Base-by-base conservation (phyloP, 1,139 yeast genomes). In the Magnusiomyces sp. region DNA sequence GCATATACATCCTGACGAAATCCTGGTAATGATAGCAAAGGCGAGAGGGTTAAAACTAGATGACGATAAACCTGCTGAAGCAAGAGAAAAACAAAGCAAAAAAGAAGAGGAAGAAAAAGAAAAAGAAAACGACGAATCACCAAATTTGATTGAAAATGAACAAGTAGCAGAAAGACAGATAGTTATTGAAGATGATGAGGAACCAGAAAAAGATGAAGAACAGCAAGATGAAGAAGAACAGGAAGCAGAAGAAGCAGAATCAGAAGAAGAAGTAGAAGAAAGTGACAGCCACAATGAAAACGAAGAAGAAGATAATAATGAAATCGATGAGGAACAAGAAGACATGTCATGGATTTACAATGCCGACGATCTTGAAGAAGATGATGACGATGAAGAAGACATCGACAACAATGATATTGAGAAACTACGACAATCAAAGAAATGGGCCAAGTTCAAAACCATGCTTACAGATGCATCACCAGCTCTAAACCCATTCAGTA, bases 11-110 rank as follows among this genome's bases (percentile, higher is more conserved):
- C 60, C 63, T 19, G 64, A 66, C 16, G 59, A 64, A 43, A 52
- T 76, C 14, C 53, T 76, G 1, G 48, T 66, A 36, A 55, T 74
- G 50, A 61, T 75, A 13, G 81, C 78, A 0, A 62, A 68, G 34
- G 72, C 77, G 3, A 63, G 81, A 34, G 81, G 81, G 0, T 58
- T 72, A 36, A 51, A 58, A n/a, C 52, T 69, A 9, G 54, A 53
- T 16, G 55, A 52, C 2, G 49, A 53, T 29, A 48, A 50, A 47
- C 20, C 38, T 32, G 63, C 57, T 43, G 58, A 58, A 6, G 61
- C 58, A 29, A 43, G 56, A 9, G 49, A 56, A 2, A 54, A 45
- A 31, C 33, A 43, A 44, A 39, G 43, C 45, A 42, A 39, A 43
- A 49, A 34, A 27, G 27, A 42, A 5, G 10, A 34, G 13, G 14